phyloP scores from a whole-genome alignment of 371 early-diverging fungal genomes.

The Mucor circinelloides region DNA sequence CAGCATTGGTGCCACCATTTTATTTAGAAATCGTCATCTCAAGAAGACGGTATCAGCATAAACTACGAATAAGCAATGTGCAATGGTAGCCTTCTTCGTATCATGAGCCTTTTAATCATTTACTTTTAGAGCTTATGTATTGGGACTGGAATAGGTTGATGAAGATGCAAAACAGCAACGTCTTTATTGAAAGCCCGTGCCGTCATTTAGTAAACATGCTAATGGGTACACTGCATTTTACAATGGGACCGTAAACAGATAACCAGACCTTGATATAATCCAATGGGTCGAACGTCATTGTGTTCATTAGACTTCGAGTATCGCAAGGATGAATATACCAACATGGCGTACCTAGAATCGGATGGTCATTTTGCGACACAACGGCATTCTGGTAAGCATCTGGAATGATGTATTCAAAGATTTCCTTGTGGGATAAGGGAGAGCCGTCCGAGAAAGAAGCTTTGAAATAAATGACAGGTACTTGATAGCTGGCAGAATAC shows the following conservation, averaged over 20 bases:
- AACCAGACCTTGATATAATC: constrained; percentile 43
- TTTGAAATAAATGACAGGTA: constrained; percentile 73
- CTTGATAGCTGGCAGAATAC: constrained; percentile 70
- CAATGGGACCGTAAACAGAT: constrained; percentile 37
- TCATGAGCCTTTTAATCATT: neutral
- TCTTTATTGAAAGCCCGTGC: neutral
- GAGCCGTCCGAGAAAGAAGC: constrained; percentile 51
- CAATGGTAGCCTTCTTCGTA: too few relatives aligned
- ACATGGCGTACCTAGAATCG: constrained; percentile 57
- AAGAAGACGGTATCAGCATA: neutral
- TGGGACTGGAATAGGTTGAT: neutral
- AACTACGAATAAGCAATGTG: too few relatives aligned
- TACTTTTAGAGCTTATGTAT: neutral
- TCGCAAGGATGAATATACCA: constrained; percentile 78
- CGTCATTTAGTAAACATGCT: neutral
- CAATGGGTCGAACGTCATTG: neutral
- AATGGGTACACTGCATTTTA: constrained; percentile 19
- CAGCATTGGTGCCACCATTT: neutral
- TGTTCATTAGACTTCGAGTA: constrained; percentile 58
- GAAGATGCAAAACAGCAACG: neutral
- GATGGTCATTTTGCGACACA: constrained; percentile 64
- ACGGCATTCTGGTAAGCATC: constrained; percentile 24
- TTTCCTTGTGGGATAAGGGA: constrained; percentile 44
- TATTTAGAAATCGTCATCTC: neutral
- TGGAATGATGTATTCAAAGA: constrained; percentile 50